Percentiles rank a stretch among this genome's conserved stretches.
phyloP scores from a whole-genome alignment of 2,329 filamentous ascomycete species.

The Cladosporium sp. region DNA sequence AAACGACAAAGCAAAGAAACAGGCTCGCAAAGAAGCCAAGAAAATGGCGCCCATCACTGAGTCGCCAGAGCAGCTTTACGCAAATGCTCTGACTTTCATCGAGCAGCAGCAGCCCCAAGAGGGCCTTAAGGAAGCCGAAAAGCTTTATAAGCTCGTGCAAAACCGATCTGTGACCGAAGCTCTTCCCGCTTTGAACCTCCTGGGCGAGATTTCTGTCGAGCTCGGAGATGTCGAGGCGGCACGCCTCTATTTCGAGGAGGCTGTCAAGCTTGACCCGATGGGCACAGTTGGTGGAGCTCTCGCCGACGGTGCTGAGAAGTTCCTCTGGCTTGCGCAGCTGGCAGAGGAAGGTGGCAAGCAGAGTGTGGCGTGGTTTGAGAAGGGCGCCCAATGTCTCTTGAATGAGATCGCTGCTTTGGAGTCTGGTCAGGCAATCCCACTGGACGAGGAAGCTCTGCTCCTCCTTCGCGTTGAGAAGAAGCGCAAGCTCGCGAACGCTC shows the following conservation, averaged over 20 bases:
- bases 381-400: slow-evolving; percentile 68
- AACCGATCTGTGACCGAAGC: slow-evolving; percentile 34
- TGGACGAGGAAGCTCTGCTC: slow-evolving; percentile 32
- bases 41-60: slow-evolving; percentile 46
- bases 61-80: slow-evolving; percentile 53
- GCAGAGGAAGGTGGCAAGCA: slow-evolving; percentile 60
- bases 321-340: slow-evolving; percentile 89
- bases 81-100: slow-evolving; percentile 53
- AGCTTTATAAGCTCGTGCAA: slow-evolving; percentile 49
- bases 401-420: slow-evolving; percentile 64
- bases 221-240: slow-evolving; percentile 76
- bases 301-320: slow-evolving; percentile 88
- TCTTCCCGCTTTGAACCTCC: slow-evolving; percentile 66
- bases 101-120: slow-evolving; percentile 56
- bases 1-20: slow-evolving; percentile 12
- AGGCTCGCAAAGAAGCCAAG: slow-evolving; percentile 51
- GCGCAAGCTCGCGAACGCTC: slow-evolving; percentile 78
- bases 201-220: slow-evolving; percentile 79
- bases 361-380: slow-evolving; percentile 60
- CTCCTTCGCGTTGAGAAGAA: slow-evolving; percentile 64
- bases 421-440: slow-evolving; percentile 35
- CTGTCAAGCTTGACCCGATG: slow-evolving; percentile 71
- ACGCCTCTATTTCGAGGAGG: slow-evolving; percentile 65
- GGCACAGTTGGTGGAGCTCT: slow-evolving; percentile 65
- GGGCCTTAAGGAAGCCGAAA: slow-evolving; percentile 52